These are phyloP conservation scores for Prosopis cineraria DNA, from an alignment of 306 rosid genomes.

Conservation along the genomic window DNA sequence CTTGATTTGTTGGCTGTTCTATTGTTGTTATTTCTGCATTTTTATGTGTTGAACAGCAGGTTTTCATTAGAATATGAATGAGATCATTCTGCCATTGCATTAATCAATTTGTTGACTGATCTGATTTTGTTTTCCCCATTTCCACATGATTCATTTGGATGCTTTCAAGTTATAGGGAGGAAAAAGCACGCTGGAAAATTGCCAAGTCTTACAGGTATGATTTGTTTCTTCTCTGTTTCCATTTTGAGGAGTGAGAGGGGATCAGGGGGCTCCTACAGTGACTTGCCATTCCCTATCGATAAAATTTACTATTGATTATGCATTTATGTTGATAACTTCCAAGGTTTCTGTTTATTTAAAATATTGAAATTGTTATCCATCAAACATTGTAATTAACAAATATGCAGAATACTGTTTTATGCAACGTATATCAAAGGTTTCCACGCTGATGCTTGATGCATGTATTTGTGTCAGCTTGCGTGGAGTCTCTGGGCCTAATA, in stretches of 20 bases:
- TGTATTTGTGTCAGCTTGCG: background rate
- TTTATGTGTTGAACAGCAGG: no score
- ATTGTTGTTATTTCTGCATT: no score
- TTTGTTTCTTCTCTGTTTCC: constrained; percentile 2
- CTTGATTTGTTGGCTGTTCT: no score
- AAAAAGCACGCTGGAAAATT: constrained; percentile 83
- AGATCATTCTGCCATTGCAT: no score
- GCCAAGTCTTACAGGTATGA: constrained; percentile 90
- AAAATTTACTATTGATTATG: background rate
- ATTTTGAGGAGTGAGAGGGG: background rate
- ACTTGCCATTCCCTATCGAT: background rate
- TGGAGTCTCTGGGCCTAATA: background rate
- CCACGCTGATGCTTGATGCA: background rate
- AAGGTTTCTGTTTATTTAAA: background rate
- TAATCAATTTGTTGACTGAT: background rate
- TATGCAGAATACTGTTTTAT: background rate
- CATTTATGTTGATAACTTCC: background rate
- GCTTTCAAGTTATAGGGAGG: constrained; percentile 73
- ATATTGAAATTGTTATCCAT: background rate
- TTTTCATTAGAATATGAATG: no score
- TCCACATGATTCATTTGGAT: constrained; percentile 37
- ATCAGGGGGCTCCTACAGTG: background rate
- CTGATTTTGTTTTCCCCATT: constrained; percentile 18
- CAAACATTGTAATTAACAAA: background rate
- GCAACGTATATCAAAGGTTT: background rate